Base-by-base conservation (phyloP, 305 asterid genomes). In the Monarda citriodora region DNA sequence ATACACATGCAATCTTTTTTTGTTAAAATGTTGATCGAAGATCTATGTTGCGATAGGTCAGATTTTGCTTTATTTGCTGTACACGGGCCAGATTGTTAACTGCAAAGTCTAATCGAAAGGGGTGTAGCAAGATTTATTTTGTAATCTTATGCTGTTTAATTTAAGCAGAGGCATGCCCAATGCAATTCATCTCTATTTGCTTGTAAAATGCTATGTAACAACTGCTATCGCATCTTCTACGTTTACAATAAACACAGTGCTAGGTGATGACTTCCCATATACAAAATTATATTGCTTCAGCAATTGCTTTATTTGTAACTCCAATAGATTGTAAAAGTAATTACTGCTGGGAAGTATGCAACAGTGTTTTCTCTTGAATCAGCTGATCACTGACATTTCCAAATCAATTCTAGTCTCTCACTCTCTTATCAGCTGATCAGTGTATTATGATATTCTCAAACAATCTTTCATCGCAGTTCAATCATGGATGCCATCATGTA, bases 201-300 rank as follows among this genome's bases (percentile, higher is more conserved):
- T 48, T 67, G 77, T 72, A 71, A 61, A 44, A 58, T 63, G n/a
- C 52, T 58, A 17, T 46, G 66, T 16, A 45, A 40, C 13, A 23
- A 45, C 23, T 61, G 69, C 32, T 44, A 58, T 58, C 65, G 57
- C 46, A 1, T 21, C 53, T 51, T 51, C 11, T 50, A 31, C 60
- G 31, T 38, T 69, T 25, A n/a, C 53, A 51, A 62, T 45, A 32
- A 56, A 56, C 49, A 15, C 40, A 42, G 42, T 50, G 54, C 67
- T 45, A 53, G 64, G 61, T 49, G 16, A 37, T 22, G 50, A 60
- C 51, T 60, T 71, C 71, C 58, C 53, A 38, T 15, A 25, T n/a
- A 21, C 34, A 53, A 34, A 15, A 52, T 46, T 23, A 44, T 36
- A 59, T 59, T 38, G 54, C 37, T 60, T 17, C 53, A 29, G 50